phyloP scores from a whole-genome alignment of 441 rosid species.

The Corymbia calophylla region DNA sequence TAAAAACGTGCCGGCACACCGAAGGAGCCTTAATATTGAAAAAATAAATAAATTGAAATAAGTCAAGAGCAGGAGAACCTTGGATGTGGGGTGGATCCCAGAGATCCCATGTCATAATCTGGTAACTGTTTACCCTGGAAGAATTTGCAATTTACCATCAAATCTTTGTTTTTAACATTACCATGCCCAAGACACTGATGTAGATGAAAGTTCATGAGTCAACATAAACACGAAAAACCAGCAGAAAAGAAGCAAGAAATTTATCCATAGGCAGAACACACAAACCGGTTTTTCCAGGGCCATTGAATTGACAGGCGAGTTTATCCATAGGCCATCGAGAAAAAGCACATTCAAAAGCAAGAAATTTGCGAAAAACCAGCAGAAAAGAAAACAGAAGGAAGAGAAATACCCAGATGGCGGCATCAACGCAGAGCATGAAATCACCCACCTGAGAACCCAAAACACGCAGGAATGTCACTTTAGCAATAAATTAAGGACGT shows the following conservation, averaged over 20 bases:
- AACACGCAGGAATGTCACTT: neutral
- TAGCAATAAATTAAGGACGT: neutral
- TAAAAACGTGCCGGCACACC: neutral
- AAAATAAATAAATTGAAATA: neutral
- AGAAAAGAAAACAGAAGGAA: neutral
- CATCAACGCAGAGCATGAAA: neutral
- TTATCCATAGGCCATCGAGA: neutral
- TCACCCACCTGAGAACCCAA: neutral
- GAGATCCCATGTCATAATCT: slow-evolving; percentile 41
- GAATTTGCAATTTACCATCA: neutral
- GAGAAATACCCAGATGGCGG: neutral
- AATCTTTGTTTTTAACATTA: neutral
- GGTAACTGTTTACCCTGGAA: neutral
- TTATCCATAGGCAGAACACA: neutral
- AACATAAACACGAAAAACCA: neutral
- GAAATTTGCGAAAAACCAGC: neutral
- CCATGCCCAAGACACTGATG: neutral
- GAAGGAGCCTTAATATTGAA: neutral
- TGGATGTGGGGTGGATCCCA: slow-evolving; percentile 45
- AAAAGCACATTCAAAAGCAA: neutral
- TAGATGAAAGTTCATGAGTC: neutral
- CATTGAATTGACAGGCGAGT: neutral
- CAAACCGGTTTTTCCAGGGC: neutral
- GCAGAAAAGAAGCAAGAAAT: no score
- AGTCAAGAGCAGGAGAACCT: slow-evolving; percentile 5